These are phyloP conservation scores for Kwoniella bestiolae DNA, from an alignment of 768 basidiomycete genomes.

Conservation along the genomic window DNA sequence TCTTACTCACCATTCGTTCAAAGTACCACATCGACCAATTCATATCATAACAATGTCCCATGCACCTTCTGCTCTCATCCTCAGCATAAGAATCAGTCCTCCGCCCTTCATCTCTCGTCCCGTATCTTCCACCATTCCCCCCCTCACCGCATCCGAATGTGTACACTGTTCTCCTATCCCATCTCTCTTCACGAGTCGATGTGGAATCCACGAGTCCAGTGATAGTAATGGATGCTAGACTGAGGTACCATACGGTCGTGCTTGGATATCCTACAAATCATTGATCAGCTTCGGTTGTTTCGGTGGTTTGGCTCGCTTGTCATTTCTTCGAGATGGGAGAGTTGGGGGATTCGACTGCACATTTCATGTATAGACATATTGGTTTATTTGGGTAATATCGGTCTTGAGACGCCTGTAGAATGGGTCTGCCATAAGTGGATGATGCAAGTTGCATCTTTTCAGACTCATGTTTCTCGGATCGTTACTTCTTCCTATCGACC, in stretches of 20 bases:
- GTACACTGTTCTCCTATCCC: constrained; percentile 42
- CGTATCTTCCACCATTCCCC: not conserved
- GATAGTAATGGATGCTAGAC: constrained; percentile 50
- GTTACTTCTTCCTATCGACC: too few species aligned
- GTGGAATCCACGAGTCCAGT: constrained; percentile 41
- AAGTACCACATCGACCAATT: too few species aligned
- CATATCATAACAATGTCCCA: too few species aligned
- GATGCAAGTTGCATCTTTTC: too few species aligned
- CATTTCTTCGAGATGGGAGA: not conserved
- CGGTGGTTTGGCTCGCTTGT: constrained; percentile 5
- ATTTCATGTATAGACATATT: constrained; percentile 5
- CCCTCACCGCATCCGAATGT: constrained; percentile 26
- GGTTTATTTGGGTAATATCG: not conserved
- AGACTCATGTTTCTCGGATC: too few species aligned
- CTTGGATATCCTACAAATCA: constrained; percentile 11
- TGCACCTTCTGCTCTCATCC: too few species aligned
- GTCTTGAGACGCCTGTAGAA: too few species aligned
- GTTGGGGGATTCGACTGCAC: constrained; percentile 1
- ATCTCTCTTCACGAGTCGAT: not conserved
- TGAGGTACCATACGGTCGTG: constrained; percentile 39
- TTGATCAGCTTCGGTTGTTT: not conserved
- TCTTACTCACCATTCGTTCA: too few species aligned
- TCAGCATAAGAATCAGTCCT: not conserved
- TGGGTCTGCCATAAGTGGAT: too few species aligned
- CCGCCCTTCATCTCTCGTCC: not conserved